Base-by-base conservation (phyloP, 1,284 basidiomycete species). In the Ceratobasidium sp. region DNA sequence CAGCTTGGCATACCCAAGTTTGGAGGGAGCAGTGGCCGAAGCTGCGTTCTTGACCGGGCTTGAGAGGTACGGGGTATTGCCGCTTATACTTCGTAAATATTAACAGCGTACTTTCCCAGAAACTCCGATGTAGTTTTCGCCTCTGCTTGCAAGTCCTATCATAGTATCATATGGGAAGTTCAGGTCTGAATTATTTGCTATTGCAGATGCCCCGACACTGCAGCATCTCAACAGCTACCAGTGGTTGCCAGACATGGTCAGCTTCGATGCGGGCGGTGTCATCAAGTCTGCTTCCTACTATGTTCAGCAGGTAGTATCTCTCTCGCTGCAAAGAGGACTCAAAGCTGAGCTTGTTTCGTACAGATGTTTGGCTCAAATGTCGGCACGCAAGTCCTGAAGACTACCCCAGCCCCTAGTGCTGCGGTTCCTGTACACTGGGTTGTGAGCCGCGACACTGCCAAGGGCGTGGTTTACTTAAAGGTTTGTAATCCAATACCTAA, bases 161-260 rank as follows among this genome's bases (percentile, higher is more conserved):
- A 5, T 29, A 53, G 49, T 53, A 2, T 29, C 31, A 16, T 14
- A 41, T 13, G 39, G 37, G 24, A n/a, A 14, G 24, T 61, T 8
- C 27, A 41, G 1, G 2, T 22, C 37, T 24, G 19, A 65, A 19
- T 7, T 51, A 14, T 37, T 19, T 16, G 2, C 0, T 46, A 1
- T 69, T n/a, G 22, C 29, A 77, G 76, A 77, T 54, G 76, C 80
- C 81, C 72, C 62, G 79, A 76, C 78, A 53, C 77, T 80, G 58
- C 61, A 83, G 73, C 81, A 84, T 73, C 81, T 84, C 76, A 80
- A 79, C 71, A 78, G 78, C 49, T 83, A 80, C 54, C 82, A 84
- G 76, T 84, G 84, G 83, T 84, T 82, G 24, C 84, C 83, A 27
- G 83, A 84, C 78, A 81, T 84, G 56, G 76, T 84, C 71, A 82